Evolutionary conservation across 768 basidiomycete genomes (phyloP), one percentile per base, ranked within the genome.

Genomic region (Russula sp.): DNA sequence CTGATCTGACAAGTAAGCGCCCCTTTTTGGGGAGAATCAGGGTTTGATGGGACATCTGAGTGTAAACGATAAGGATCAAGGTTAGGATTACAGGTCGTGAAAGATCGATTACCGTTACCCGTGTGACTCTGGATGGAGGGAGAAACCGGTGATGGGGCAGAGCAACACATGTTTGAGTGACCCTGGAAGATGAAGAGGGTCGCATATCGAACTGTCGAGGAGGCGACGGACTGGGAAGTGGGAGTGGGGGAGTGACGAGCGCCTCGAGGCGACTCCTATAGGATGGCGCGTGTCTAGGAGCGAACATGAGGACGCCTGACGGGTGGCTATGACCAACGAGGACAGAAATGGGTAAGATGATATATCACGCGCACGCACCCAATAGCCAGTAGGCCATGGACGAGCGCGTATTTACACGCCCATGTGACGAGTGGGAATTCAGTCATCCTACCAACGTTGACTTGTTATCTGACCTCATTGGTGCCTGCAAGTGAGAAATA

Each of bases 381-480:
- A 52, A 51, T 63, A 24, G 28, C 57, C 22, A 57, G 51, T 64
- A 52, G 53, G 18, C 53, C 44, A 55, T 2, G 30, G 57, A 59
- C 57, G 9, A n/a, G 63, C 63, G 58, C 63, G 26, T 13, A 38
- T 30, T n/a, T 49, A 22, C 44, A 55, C 58, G 46, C 58, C 59
- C 63, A 64, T 64, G 63, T 64, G 63, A 64, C 48, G 46, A 38
- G 28, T 7, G 26, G 16, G 49, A 26, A 50, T 9, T 28, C 24
- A 50, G 49, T 50, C 24, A 26, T 50, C 16, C 13, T 50, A 13
- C 49, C 51, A 38, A 56, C 40, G 46, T 62, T 62, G 54, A 57
- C 52, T 24, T 34, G 49, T 63, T 58, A 63, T 63, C 62, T 63
- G 62, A 65, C 64, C 64, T 65, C 64, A 61, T 65, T 65, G 59